Base-by-base conservation (phyloP, 1,139 yeast genomes). In the Blastobotrys arbuscula region DNA sequence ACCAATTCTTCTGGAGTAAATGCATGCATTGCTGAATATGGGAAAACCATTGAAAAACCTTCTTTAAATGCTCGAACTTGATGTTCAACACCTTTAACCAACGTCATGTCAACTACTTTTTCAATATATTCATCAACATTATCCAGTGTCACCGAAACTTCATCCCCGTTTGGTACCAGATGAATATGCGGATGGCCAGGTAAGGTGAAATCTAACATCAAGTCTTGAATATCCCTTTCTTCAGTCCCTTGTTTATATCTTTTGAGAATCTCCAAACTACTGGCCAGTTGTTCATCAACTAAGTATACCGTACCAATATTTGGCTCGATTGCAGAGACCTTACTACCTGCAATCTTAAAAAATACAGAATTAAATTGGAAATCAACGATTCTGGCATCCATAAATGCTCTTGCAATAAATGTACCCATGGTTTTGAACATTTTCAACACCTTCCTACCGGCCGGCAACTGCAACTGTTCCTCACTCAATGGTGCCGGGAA, bases 1-100 rank as follows among this genome's bases (percentile, higher is more conserved):
- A 77, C 79, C 42, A 89, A 71, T 62, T 92, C 98, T 19, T 72
- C 75, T 0, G 95, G 80, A 1, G 87, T 75, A 57, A 92, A 84
- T 2, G 89, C 77, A 13, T 77, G 66, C 60, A 92, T 70, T 0
- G 95, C 83, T 16, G 76, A 72, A 53, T 83, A 82, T 0, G 97
- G 96, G 66, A 92, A 85, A 1, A 89, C 95, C 50, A 77, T 77
- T 0, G 94, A 80, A 60, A 92, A 90, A 0, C 98, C 98, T 15
- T 76, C 76, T 62, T 80, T 76, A 65, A 92, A 90, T 4, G 87
- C 79, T 42, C 74, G 71, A 18, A 87, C 68, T 63, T 89, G 97
- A 13, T 69, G 67, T 16, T 66, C 60, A 9, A 92, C 76, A 2
- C 97, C 97, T 1, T 67, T 59, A 18, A 78, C 81, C 16, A 89